Base-by-base conservation (phyloP, 805 yeast genomes). In the Saccharomycopsis fodiens region DNA sequence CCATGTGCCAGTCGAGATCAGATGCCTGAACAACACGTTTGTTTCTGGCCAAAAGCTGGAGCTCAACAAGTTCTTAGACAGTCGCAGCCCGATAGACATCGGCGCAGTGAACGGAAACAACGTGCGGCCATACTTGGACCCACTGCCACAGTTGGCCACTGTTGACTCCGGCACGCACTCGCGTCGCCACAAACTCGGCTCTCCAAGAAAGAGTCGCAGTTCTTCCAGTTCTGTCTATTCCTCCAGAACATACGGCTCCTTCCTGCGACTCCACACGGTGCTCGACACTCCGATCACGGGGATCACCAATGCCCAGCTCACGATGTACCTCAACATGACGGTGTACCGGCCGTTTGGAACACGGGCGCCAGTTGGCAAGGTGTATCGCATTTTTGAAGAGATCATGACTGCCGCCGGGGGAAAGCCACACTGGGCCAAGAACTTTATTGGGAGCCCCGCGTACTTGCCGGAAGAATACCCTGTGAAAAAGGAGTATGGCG, bases 371-470 rank as follows among this genome's bases (percentile, higher is more conserved):
- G 78, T 87, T 30, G 78, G 76, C 39, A 72, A 77, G 54, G 91
- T 97, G 96, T 91, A 75, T 64, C 73, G 74, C 41, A 68, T 72
- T n/a, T 91, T 91, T 62, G 98, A 91, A 64, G 74, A 76, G 44
- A 75, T 86, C 1, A 69, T 89, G 71, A 72, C 71, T 42, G 78
- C 76, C 22, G 88, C 83, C 23, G 88, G 84, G 31, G 98, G 98
- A 37, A 85, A 80, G 61, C 98, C 98, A 2, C 98, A 91, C 63
- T 91, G 98, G 98, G 98, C 98, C 15, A 91, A 91, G 69, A 89
- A 88, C 63, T 91, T 87, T 62, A 68, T 85, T 46, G 95, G 95
- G 1, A 66, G 74, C 2, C 56, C 59, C 2, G 62, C 66, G 10
- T 48, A 45, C 38, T 42, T 48, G 17, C 47, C 49, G 15, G 32